Evolutionary conservation across 257 asterid species (phyloP), one percentile per base, ranked within the genome.

Genomic region (Datura wrightii): DNA sequence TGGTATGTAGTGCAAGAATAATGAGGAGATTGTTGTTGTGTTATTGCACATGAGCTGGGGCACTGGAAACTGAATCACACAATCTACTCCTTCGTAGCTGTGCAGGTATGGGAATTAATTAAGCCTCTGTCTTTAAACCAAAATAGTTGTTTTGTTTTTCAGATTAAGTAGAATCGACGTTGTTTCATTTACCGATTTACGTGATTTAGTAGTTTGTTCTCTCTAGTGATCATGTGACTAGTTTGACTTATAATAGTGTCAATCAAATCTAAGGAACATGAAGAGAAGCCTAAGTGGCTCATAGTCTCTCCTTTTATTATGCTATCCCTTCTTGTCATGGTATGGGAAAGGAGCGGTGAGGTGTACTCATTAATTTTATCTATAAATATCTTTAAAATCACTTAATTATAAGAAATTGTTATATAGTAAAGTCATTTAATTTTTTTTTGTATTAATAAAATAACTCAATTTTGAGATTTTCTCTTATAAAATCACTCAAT

Each of bases 61-160:
- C 99, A 96, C 88, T 96, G 99, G 99, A 96, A 93, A 90, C 96
- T 96, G 79, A 93, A 90, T 87, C 99, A 95, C 83, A 95, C 99
- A 2, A 87, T 91, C 93, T 95, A 89, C 87, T 92, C 98, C 89
- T 95, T 95, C 89, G 67, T 96, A 74, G 97, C 97, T 74, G 92
- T 94, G 79, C 98, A 96, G 98, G 99, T 94, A 90, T 86, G 88
- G 53, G 53, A 48, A 48, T 71, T 72, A 72, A 34, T 55, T 84
- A 59, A 54, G 59, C 44, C 63, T 7, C 34, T 58, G 65, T 34
- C 34, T 18, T 58, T n/a, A 18, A 18, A 16, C 31, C 11, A 58
- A 58, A 18, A 58, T 11, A 18, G 34, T n/a, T 58, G 3, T 58
- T 58, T 24, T 2, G 10, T 58, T 58, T 48, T 58, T 58, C 65